These are phyloP conservation scores for Lipomyces mesembrius DNA, from an alignment of 805 yeast genomes.

Conservation along the genomic window DNA sequence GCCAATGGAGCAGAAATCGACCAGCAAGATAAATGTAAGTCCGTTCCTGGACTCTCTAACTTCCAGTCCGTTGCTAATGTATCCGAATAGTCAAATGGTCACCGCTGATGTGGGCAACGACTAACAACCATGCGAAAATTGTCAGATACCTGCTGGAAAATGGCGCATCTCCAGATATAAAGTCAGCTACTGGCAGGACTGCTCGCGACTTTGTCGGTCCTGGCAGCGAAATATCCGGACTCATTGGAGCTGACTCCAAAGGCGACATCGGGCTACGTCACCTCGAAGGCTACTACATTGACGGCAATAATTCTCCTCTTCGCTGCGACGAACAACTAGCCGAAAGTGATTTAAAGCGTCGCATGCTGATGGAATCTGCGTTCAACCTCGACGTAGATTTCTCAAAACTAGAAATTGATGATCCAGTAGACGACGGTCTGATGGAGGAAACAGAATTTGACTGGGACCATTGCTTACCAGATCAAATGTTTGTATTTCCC, in stretches of 20 bases:
- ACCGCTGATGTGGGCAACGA: slow-evolving; percentile 85
- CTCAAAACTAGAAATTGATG: slow-evolving; percentile 37
- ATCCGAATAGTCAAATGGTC: slow-evolving; percentile 46
- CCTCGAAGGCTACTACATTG: slow-evolving; percentile 41
- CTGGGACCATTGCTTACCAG: slow-evolving; percentile 50
- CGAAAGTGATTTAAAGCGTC: slow-evolving; percentile 35
- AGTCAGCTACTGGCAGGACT: slow-evolving; percentile 50
- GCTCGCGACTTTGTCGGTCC: slow-evolving; percentile 65
- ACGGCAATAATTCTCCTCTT: slow-evolving; percentile 30
- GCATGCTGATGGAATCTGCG: slow-evolving; percentile 42
- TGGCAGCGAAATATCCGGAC: slow-evolving; percentile 61
- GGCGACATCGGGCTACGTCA: slow-evolving; percentile 17
- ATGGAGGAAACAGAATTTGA: slow-evolving; percentile 44
- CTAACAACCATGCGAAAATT: slow-evolving; percentile 60
- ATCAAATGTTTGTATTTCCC: slow-evolving; percentile 49
- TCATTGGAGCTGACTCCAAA: slow-evolving; percentile 45
- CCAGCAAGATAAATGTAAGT: slow-evolving; percentile 44
- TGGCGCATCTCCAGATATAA: slow-evolving; percentile 65
- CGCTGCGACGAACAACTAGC: slow-evolving; percentile 18
- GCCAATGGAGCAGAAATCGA: slow-evolving; percentile 47
- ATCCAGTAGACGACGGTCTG: slow-evolving; percentile 27
- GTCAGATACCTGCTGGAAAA: slow-evolving; percentile 61
- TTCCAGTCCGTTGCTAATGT: background rate
- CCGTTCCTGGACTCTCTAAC: background rate
- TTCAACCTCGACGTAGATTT: slow-evolving; percentile 45